phyloP scores from a whole-genome alignment of 345 rosid species.

The Gynandropsis gynandra region DNA sequence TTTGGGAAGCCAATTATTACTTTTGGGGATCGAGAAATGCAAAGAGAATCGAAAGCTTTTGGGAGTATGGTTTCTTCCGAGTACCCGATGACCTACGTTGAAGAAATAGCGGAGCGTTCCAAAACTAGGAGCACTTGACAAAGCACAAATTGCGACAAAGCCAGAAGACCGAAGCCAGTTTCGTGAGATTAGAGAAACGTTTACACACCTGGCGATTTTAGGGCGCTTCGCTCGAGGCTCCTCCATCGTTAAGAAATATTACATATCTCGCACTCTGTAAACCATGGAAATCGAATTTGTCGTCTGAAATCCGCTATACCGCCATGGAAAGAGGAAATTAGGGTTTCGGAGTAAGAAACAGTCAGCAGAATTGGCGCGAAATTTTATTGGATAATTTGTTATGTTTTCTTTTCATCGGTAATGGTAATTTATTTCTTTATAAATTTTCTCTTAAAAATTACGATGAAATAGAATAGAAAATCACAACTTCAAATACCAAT shows the following conservation, averaged over 20 bases:
- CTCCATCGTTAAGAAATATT: slow-evolving; percentile 25
- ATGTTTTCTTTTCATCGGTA: too few species aligned
- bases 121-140: background rate
- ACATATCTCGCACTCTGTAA: background rate
- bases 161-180: background rate
- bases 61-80: background rate
- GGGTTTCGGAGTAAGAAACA: background rate
- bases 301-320: background rate
- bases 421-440: too few species aligned
- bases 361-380: background rate
- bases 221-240: slow-evolving; percentile 50
- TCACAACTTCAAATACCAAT: too few species aligned
- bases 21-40: background rate
- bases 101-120: background rate
- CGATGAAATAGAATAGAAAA: too few species aligned
- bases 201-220: slow-evolving; percentile 34
- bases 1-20: background rate
- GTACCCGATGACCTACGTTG: background rate
- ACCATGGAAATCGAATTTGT: background rate
- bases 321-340: background rate
- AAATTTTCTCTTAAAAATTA: too few species aligned
- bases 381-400: too few species aligned
- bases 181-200: background rate
- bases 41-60: background rate
- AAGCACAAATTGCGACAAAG: background rate